phyloP scores from a whole-genome alignment of 2,329 filamentous ascomycete genomes.

The Penicillium sp. region DNA sequence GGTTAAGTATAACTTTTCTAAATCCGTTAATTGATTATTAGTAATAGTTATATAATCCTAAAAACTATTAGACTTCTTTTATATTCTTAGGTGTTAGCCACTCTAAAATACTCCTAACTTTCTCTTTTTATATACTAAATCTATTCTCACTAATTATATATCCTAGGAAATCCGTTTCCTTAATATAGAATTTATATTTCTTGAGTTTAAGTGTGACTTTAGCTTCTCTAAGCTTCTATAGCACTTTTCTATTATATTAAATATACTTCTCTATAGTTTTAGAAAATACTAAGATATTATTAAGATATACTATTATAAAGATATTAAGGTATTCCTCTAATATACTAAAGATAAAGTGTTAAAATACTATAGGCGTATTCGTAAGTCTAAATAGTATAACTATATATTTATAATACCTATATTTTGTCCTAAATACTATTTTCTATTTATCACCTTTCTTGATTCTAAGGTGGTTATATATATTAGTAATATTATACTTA shows the following conservation, averaged over 20 bases:
- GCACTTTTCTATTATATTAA: not conserved
- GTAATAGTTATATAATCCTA: not conserved
- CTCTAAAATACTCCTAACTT: not conserved
- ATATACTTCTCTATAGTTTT: not conserved
- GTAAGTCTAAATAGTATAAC: conserved; percentile 5
- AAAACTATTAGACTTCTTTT: not conserved
- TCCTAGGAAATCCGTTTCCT: not conserved
- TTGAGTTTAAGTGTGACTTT: not conserved
- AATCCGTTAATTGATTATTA: not conserved
- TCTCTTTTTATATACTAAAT: not conserved
- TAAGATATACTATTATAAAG: not conserved
- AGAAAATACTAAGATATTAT: not conserved
- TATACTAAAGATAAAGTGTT: conserved; percentile 4
- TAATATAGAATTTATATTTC: not conserved
- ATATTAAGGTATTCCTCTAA: conserved; percentile 1
- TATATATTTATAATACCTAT: conserved; percentile 7
- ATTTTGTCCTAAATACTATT: conserved; percentile 3
- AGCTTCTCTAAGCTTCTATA: not conserved
- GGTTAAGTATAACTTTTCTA: not conserved
- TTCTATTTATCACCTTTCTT: conserved; percentile 10
- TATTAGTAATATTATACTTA: conserved; percentile 7
- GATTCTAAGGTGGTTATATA: conserved; percentile 4
- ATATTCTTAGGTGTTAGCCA: not conserved
- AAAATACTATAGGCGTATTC: not conserved
- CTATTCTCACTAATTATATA: not conserved